Evolutionary conservation across 2,329 filamentous ascomycete species (phyloP).

Genomic region (Ophiosphaerella korrae): DNA sequence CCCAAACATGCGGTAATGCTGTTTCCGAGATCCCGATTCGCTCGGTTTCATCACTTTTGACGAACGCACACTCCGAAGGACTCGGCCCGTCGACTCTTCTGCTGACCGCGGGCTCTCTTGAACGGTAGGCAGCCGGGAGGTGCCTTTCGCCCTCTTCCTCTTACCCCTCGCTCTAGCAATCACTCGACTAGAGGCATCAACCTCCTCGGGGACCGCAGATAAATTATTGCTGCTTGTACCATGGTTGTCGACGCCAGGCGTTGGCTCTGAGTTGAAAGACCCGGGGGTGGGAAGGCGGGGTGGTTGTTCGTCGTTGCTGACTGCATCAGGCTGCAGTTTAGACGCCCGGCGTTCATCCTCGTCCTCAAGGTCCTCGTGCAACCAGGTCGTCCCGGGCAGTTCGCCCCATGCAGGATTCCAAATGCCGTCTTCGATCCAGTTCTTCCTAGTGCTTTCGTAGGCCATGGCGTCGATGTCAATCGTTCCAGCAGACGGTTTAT

Average conservation of each 20-base stretch:
- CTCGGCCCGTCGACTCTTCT: not conserved
- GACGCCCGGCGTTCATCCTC: not conserved
- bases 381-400: conserved; percentile 11
- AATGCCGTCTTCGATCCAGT: conserved; percentile 12
- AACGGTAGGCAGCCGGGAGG: not conserved
- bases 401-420: conserved; percentile 13
- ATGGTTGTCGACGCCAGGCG: no score
- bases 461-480: conserved; percentile 7
- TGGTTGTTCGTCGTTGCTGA: no score
- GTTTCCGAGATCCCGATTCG: no score
- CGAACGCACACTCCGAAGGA: not conserved
- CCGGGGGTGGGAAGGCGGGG: not conserved
- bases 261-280: no score
- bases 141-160: not conserved
- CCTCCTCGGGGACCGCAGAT: no score
- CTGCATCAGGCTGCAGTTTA: conserved; percentile 1
- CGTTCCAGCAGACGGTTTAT: not conserved
- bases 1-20: no score
- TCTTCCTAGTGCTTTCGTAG: conserved; percentile 12
- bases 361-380: conserved; percentile 12
- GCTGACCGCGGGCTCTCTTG: not conserved
- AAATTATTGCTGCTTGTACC: no score
- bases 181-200: no score
- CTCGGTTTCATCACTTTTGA: not conserved
- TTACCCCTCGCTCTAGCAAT: not conserved